Base-by-base conservation (phyloP, 148 eudicot genomes). In the Linanthus parryae region DNA sequence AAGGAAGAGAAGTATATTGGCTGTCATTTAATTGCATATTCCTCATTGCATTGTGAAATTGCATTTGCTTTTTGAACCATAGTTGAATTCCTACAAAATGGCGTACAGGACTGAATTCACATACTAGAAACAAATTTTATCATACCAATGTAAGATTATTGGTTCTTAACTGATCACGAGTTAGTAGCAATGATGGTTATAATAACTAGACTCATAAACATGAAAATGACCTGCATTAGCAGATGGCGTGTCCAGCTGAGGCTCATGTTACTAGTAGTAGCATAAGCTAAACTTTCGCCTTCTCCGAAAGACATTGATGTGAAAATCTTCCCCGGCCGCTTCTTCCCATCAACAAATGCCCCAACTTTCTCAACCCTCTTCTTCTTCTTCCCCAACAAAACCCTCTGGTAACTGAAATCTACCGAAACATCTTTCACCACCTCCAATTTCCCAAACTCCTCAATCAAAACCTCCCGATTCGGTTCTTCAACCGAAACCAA, bases 251-350 rank as follows among this genome's bases (percentile, higher is more conserved):
- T 60, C 88, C 79, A 87, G 50, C 56, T 59, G 50, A 74, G 56
- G 36, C 67, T 74, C 28, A 45, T 44, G 59, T 76, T 77, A 53
- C 73, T 57, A 29, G 75, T 58, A n/a, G 53, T 58, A 35, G 58
- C 63, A 1, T 52, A 68, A 9, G 20, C 52, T 0, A 27, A 44
- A 8, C 54, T 66, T 24, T 71, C 84, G n/a, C 51, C 69, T 43
- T 76, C 88, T 28, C 58, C 66, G 35, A 92, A 92, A 3, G 98
- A 92, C 94, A 87, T 84, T 15, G 71, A 63, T 8, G 99, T 84
- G 44, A 92, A 92, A 25, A 87, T 71, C 71, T 92, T 92, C 48
- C 99, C 99, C 7, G 99, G 96, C 57, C 76, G 63, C 68, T 84
- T 92, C 81, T 75, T 81, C 48, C 78, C 90, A 43, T 72, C 75